Evolutionary conservation across 257 asterid species (phyloP), one percentile per base, ranked within the genome.

Genomic region (Ligustrum vulgare): DNA sequence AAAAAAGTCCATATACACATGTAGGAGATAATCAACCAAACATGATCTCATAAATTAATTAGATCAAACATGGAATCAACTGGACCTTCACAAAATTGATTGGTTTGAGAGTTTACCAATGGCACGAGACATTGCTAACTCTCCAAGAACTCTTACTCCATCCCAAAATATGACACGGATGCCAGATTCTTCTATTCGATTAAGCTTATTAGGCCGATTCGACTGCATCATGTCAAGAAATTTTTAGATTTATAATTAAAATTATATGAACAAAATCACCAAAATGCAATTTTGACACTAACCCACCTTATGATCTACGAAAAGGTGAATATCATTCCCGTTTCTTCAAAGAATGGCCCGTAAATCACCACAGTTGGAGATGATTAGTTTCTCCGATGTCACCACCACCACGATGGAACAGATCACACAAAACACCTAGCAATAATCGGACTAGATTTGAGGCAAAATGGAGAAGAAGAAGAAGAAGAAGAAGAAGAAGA

Each of bases 111-210:
- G n/a, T n/a, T n/a, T n/a, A 89, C 95, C 96, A 2, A 90, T 90
- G 22, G 96, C 96, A 2, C 93, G 84, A 8, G 98, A 92, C 98
- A 94, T 94, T 54, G 98, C 98, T 12, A 94, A 31, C 12, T 92
- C 95, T 8, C 98, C 98, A 5, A 94, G 89, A 47, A 94, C 98
- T 66, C 98, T 80, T 0, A 98, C 81, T 2, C 98, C 97, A n/a
- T 94, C 98, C 98, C 98, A 94, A 78, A 80, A 94, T 28, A 94
- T 94, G 2, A 94, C 98, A 0, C 97, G 97, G 73, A 98, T 98
- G 41, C 98, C 98, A 75, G 98, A 90, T 18, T 85, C 98, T 80
- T 92, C 82, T 3, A 94, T 92, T 75, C 98, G 91, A 72, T 66
- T 80, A 73, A 94, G 78, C 35, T 94, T 98, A 67, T 94, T 98